Evolutionary conservation across 108 stramenopile species (phyloP), one percentile per base, ranked within the genome.

Genomic region (Nitzschia palea): DNA sequence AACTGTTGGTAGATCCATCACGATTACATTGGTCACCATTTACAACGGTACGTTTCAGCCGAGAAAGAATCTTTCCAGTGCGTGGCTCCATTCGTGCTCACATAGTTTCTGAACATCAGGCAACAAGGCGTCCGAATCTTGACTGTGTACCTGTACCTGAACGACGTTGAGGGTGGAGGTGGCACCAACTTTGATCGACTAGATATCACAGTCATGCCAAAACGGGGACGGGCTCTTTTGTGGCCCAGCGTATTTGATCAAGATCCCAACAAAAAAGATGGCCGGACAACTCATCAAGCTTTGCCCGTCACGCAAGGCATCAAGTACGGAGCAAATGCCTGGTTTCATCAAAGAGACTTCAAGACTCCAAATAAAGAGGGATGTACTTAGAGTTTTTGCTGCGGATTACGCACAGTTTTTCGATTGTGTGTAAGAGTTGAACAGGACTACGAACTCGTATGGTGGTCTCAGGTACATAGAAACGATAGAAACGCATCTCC

Each of bases 111-210:
- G n/a, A n/a, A n/a, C n/a, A n/a, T n/a, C n/a, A 45, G 60, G 32
- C 84, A 65, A 27, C 74, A 72, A 43, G 96, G 96, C 5, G 87
- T 88, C 2, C 84, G 96, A 31, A 89, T 97, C 37, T 53, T 93
- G 57, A 93, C 90, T 6, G 65, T 93, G 14, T 97, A 88, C 74
- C 68, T 97, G 28, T 97, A 97, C 65, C 70, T 97, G 31, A 88
- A 89, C 37, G 93, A 97, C 59, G 96, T 95, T 3, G 93, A 93
- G 40, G 85, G 74, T 18, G 94, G 93, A 1, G 95, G 95, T 20
- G 96, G 93, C 65, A 97, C 96, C 22, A 67, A 75, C 37, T 97
- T 97, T 67, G 79, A 86, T 15, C 18, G 56, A 48, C 44, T 87
- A 33, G 59, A 88, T 36, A 44, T 94, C 3, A 87, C 90, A 20